Evolutionary conservation across 208 protist genomes (phyloP), one percentile per base, ranked within the genome.

Genomic region (Herpetomonas tarakana): DNA sequence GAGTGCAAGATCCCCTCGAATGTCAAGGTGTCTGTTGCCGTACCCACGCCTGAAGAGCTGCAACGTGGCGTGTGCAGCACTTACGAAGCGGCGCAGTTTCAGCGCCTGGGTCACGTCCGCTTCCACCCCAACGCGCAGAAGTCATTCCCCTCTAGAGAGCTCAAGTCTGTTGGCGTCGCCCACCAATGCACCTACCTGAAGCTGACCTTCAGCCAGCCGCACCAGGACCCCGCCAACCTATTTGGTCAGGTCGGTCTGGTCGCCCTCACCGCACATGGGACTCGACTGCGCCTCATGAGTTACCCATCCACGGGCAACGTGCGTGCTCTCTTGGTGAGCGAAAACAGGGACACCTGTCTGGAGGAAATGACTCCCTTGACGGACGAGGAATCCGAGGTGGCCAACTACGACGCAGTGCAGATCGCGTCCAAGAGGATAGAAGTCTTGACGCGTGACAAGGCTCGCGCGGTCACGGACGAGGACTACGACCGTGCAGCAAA

Each of bases 231-330:
- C 29, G 92, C 88, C 72, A 97, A 97, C 68, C 31, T 91, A 12
- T 97, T 90, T 58, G 65, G 92, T 39, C 89, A 97, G 55, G 83
- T 97, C 2, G 89, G 88, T 26, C 52, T 97, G 18, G 74, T 94
- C 16, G 92, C 83, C 9, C 27, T 97, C 25, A 77, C 81, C 19
- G 71, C 81, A 12, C 78, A 94, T 54, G 92, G 92, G 27, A 64
- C 55, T 24, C 22, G 92, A 29, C 25, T 78, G n/a, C 71, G 65
- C 22, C 52, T 62, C 9, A 70, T 88, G 55, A 76, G 62, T 25
- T 56, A 62, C 19, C 44, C 44, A 26, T 74, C 63, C 59, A 58
- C 63, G 44, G 67, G 54, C 52, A 63, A 58, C 2, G 46, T 49
- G 28, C 62, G 68, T 21, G 35, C 71, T 46, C 56, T 85, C 16